Evolutionary conservation across 2,329 filamentous ascomycete species (phyloP).

Genomic region (Neoscytalidium dimidiatum): DNA sequence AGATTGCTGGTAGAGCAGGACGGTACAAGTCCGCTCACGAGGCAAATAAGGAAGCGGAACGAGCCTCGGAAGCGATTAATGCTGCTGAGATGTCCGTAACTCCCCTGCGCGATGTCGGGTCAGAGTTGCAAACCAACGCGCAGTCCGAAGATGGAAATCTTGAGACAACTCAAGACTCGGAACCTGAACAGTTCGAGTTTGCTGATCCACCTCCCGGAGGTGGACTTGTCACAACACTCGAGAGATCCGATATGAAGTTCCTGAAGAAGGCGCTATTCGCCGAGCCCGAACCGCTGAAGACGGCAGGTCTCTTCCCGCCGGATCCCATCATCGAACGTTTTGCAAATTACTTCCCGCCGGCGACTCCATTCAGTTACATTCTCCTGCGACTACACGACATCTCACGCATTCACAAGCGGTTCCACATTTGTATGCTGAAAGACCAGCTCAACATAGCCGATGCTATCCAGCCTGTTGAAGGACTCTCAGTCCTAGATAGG

Average conservation of each 20-base stretch:
- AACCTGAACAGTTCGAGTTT: background rate
- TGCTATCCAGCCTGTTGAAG: constrained; percentile 68
- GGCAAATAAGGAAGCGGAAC: constrained; percentile 37
- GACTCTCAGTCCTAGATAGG: constrained; percentile 71
- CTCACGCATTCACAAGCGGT: constrained; percentile 63
- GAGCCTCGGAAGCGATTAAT: background rate
- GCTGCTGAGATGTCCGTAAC: background rate
- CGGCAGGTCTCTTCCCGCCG: constrained; percentile 76
- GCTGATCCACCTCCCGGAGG: constrained; percentile 54
- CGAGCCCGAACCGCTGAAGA: constrained; percentile 66
- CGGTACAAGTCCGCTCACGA: constrained; percentile 75
- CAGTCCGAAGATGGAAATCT: no score
- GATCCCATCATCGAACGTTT: constrained; percentile 72
- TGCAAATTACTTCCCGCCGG: constrained; percentile 75
- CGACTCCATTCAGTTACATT: constrained; percentile 81
- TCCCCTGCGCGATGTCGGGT: background rate
- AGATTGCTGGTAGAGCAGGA: constrained; percentile 91
- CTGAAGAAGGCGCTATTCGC: constrained; percentile 64
- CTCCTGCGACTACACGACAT: constrained; percentile 74
- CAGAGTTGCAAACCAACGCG: background rate
- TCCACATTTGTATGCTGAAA: constrained; percentile 67
- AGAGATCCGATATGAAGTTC: constrained; percentile 65
- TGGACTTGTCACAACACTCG: constrained; percentile 79
- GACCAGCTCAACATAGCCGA: constrained; percentile 70
- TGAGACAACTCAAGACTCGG: background rate